Base-by-base conservation (phyloP, 495 filamentous ascomycete species). In the Cenococcum geophilum region DNA sequence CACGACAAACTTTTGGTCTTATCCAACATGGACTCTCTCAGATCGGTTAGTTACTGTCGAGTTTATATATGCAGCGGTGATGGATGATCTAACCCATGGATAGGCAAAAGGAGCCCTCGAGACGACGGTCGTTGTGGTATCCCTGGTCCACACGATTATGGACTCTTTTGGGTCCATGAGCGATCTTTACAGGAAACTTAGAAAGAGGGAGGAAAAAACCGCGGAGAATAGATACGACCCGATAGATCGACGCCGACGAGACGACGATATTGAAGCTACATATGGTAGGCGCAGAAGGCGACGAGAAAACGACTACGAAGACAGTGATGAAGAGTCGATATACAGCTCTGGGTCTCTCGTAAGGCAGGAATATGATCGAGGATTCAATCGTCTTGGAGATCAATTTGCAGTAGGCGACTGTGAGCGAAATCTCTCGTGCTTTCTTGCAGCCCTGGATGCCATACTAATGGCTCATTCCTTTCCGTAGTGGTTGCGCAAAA, bases 291-390 rank as follows among this genome's bases (percentile, higher is more conserved):
- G 56, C 18, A 27, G 59, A 14, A 35, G 43, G 22, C 35, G 35
- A 11, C 21, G 51, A 52, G 27, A 22, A 21, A 45, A 62, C 32
- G 40, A 53, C 42, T 34, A 43, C 20, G 34, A 27, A 10, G 59
- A 62, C 43, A 62, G 64, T 18, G 64, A 67, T 35, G 64, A 49
- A 42, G 60, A 67, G 45, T 54, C 57, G 4, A 58, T 67, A 32
- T 16, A 43, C 10, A 52, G 21, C 18, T 55, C 54, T 18, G 14
- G 52, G 5, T 16, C 52, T 5, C 27, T 59, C 5, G 52, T 67
- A 32, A 20, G 36, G 16, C 36, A 32, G 1, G 60, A 61, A 35
- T 67, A 63, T 40, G 45, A 63, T n/a, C 55, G 50, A 9, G 60
- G 60, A 8, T 63, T 60, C 42, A 27, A 60, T 32, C 27, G 47